Evolutionary conservation across 345 rosid species (phyloP), one percentile per base, ranked within the genome.

Genomic region (Boechera retrofracta): DNA sequence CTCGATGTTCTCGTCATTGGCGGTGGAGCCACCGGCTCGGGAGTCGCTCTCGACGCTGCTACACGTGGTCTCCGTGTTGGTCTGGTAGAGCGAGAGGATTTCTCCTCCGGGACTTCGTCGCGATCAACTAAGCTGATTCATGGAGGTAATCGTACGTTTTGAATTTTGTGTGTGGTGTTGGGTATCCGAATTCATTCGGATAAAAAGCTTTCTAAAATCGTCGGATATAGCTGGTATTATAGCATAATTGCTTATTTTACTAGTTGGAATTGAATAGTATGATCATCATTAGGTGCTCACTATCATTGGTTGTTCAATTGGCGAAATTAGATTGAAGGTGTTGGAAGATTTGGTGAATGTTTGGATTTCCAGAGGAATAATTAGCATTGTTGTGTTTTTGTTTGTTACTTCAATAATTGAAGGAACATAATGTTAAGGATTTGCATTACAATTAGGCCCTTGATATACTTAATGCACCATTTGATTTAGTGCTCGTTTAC

Each of bases 1-100:
- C 87, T 95, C 32, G 99, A 95, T 76, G 79, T 95, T 62, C 94
- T 95, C 42, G 94, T 95, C 15, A 84, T 95, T 7, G 98, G 99
- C 24, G 97, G 99, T 47, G 99, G 99, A 63, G 99, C 98, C 80
- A 92, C 99, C 4, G 99, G 99, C n/a, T 80, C 85, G 51, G 98
- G 99, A 2, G 99, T 89, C 28, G 99, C 99, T 47, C 98, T 92
- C 5, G 99, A 95, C 71, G 99, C 97, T 52, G 87, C 59, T 41
- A 83, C 99, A 10, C 87, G 99, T 49, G 98, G 97, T 10, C 93
- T 92, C 54, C 93, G 90, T 16, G 99, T 92, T 39, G 99, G 98
- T 11, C 85, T 95, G 7, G 96, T 92, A 0, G 99, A 95, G 85
- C 83, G 99, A 18, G 99, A 95, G 74, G 99, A 95, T 78, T 95